Evolutionary conservation across 208 protist genomes (phyloP).

Genomic region (Borovskyia barvae): DNA sequence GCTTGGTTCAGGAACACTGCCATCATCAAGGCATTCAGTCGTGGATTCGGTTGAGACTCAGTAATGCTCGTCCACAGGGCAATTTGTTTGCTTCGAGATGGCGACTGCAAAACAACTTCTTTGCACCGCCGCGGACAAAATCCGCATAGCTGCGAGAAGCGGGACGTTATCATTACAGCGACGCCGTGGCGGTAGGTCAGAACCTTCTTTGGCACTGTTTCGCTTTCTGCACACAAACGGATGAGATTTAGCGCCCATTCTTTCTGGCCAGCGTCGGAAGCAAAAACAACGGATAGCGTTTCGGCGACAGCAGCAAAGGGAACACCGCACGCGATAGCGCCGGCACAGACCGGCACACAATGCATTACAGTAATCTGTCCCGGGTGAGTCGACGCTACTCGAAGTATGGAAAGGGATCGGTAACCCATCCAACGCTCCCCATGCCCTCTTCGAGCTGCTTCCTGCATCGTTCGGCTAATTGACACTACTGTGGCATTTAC

Average conservation of each 20-base stretch:
- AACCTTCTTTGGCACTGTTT: neutral
- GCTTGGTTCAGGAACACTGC: constrained; percentile 35
- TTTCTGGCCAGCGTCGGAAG: constrained; percentile 1
- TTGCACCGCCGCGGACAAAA: too few relatives aligned
- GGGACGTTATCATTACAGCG: neutral
- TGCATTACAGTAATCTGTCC: constrained; percentile 27
- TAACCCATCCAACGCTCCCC: constrained; percentile 53
- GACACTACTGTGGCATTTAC: constrained; percentile 30
- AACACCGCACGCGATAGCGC: constrained; percentile 49
- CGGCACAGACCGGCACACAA: constrained; percentile 41
- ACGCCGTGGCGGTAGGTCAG: neutral
- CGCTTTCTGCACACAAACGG: constrained; percentile 9
- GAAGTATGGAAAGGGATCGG: constrained; percentile 51
- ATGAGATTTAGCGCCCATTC: constrained; percentile 20
- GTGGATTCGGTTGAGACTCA: constrained; percentile 22
- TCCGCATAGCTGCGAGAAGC: neutral
- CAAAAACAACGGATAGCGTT: constrained; percentile 29
- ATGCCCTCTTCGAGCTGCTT: neutral
- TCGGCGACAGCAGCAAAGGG: constrained; percentile 55
- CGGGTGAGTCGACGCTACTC: constrained; percentile 15
- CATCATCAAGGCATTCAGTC: constrained; percentile 33
- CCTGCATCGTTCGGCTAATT: constrained; percentile 44
- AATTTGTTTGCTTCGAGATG: constrained; percentile 56
- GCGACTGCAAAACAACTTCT: constrained; percentile 1
- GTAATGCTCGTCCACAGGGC: constrained; percentile 52